Conservation (phyloP, 2,329 filamentous ascomycete species). For the Neopestalotiopsis clavispora region DNA sequence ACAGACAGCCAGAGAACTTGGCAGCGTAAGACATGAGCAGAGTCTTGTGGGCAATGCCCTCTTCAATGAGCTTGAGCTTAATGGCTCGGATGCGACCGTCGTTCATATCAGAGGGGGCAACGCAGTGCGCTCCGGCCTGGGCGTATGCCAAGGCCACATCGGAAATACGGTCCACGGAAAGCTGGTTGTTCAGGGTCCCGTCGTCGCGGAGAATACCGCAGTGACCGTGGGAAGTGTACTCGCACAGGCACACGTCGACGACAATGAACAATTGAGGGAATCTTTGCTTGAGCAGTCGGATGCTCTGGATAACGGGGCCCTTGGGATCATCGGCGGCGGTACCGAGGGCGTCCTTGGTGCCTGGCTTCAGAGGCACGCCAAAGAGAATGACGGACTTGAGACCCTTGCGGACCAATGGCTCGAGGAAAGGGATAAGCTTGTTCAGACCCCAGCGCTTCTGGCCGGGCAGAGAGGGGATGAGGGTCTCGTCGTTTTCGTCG, state of each 20-base stretch:
- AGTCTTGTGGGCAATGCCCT: conserved; percentile 88
- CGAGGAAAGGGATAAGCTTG: conserved; percentile 81
- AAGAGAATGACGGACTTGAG: conserved; percentile 94
- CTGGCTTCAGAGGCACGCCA: conserved; percentile 82
- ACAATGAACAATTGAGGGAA: conserved; percentile 93
- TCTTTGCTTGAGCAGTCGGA: conserved; percentile 79
- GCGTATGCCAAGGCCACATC: conserved; percentile 99
- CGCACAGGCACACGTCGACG: conserved; percentile 94
- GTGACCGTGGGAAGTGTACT: conserved; percentile 97
- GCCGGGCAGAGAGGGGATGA: conserved; percentile 89
- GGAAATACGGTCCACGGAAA: conserved; percentile 92
- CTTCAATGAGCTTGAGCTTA: conserved; percentile 96
- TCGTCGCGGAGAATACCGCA: conserved; percentile 96
- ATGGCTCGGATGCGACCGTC: conserved; percentile 96
- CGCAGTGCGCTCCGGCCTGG: conserved; percentile 93
- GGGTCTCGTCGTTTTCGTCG: conserved; percentile 86
- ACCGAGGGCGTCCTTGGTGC: conserved; percentile 87
- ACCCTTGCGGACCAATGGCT: conserved; percentile 86
- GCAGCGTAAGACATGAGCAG: conserved; percentile 97
- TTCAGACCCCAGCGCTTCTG: conserved; percentile 89
- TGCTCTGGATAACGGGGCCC: conserved; percentile 87
- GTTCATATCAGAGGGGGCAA: conserved; percentile 98
- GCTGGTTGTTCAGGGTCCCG: conserved; percentile 87
- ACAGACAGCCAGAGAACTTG: conserved; percentile 95
- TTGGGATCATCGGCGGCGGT: conserved; percentile 91